phyloP scores from a whole-genome alignment of 805 yeast species.

The Zygosaccharomyces bisporus region DNA sequence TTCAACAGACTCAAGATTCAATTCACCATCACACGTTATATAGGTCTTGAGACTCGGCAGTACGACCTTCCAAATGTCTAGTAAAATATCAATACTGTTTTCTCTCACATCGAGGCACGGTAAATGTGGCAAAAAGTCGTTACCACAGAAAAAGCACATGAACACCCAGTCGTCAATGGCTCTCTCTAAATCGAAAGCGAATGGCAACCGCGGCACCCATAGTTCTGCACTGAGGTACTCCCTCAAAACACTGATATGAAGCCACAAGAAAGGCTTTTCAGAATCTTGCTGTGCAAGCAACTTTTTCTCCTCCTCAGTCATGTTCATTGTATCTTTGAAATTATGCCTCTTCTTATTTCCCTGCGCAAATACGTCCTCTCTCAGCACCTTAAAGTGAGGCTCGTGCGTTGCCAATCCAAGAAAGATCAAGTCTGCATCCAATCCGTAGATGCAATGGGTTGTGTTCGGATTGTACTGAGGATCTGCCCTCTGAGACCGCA shows the following conservation, averaged over 20 bases:
- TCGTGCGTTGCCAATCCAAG: slow-evolving; percentile 96
- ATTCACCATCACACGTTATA: slow-evolving; percentile 84
- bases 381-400: slow-evolving; percentile 87
- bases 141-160: slow-evolving; percentile 97
- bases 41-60: slow-evolving; percentile 68
- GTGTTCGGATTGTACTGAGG: slow-evolving; percentile 90
- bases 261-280: slow-evolving; percentile 87
- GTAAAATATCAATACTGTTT: slow-evolving; percentile 79
- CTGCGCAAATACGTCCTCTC: slow-evolving; percentile 96
- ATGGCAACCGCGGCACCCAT: slow-evolving; percentile 61
- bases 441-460: slow-evolving; percentile 92
- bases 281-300: slow-evolving; percentile 36
- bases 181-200: slow-evolving; percentile 82
- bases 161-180: slow-evolving; percentile 99
- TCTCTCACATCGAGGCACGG: slow-evolving; percentile 95
- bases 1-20: slow-evolving; percentile 75
- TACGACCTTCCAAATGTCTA: slow-evolving; percentile 75
- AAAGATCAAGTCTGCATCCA: slow-evolving; percentile 96
- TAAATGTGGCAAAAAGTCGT: slow-evolving; percentile 94
- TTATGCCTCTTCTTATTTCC: slow-evolving; percentile 41
- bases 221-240: slow-evolving; percentile 86
- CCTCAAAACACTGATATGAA: slow-evolving; percentile 80
- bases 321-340: slow-evolving; percentile 37
- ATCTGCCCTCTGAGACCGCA: slow-evolving; percentile 83
- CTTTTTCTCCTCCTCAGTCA: slow-evolving; percentile 56